Base-by-base conservation (phyloP, 768 basidiomycete genomes). In the Phaffia tasmanica region DNA sequence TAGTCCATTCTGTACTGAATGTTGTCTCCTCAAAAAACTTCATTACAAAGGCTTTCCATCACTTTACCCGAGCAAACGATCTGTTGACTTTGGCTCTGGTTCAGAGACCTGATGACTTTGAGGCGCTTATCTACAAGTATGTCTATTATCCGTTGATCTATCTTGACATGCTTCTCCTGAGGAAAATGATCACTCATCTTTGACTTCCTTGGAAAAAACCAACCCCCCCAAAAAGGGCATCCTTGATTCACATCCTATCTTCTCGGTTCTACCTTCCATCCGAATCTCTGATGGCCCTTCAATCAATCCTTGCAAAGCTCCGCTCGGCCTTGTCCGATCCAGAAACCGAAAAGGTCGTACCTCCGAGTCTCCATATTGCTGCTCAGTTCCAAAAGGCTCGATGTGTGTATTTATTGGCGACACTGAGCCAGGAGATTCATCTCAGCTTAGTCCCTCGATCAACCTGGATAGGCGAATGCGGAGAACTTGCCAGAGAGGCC, bases 21-120 rank as follows among this genome's bases (percentile, higher is more conserved):
- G 8, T 54, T 5, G 4, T 54, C 56, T 25, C 16, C 56, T 29
- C 56, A 32, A 57, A 25, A 2, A 30, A 16, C 46, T 11, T 30
- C n/a, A 23, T 1, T 23, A 47, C 11, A 19, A 32, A 70, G 67
- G 73, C 76, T 0, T 72, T 73, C 56, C 76, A 77, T 57, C 74
- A 75, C 57, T 71, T 74, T 25, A 70, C 69, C 23, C 73, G 74
- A 32, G 72, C 76, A n/a, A 69, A 67, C 47, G 75, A 77, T 23
- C 71, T 74, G 21, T 74, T 74, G 61, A 56, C 32, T 16, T 67
- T 65, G 3, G 74, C 74, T 3, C 63, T 77, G 3, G 59, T 67
- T 9, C 68, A 70, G 49, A 69, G 69, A 29, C 73, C 72, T 1
- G 56, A 64, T 46, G 64, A 69, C 56, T 68, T 70, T 25, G 72